These are phyloP conservation scores for Candida freyschussii DNA, from an alignment of 1,139 yeast species.

Conservation along the genomic window DNA sequence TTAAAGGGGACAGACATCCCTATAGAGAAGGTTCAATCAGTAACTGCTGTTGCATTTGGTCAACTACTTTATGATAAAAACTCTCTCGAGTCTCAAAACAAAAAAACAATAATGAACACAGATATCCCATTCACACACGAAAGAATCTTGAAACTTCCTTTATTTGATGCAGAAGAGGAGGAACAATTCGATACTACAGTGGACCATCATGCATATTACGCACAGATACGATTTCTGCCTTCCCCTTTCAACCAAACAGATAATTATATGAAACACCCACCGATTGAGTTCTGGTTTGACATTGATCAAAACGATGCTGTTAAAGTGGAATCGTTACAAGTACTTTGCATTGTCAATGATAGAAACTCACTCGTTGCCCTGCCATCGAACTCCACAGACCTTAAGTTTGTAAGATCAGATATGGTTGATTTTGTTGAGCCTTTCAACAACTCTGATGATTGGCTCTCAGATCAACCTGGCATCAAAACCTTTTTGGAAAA, in stretches of 20 bases:
- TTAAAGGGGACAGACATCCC: background rate
- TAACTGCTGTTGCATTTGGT: conserved; percentile 23
- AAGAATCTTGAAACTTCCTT: conserved; percentile 31
- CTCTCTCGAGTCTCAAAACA: conserved; percentile 1
- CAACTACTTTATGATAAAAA: conserved; percentile 16
- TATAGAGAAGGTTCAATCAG: conserved; percentile 5
- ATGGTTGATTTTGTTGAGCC: conserved; percentile 16
- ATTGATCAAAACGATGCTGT: conserved; percentile 39
- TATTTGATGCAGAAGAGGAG: conserved; percentile 21
- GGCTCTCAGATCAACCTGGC: conserved; percentile 46
- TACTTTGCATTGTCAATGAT: conserved; percentile 17
- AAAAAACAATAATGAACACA: conserved; percentile 36
- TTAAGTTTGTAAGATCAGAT: conserved; percentile 21
- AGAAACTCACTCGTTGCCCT: conserved; percentile 15
- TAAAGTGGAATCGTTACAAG: conserved; percentile 34
- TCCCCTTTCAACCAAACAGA: conserved; percentile 32
- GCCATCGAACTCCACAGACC: conserved; percentile 19
- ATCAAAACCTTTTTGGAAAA: conserved; percentile 37
- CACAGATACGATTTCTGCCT: conserved; percentile 48
- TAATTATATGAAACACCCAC: conserved; percentile 37
- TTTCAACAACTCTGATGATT: conserved; percentile 20
- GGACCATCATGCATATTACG: conserved; percentile 39
- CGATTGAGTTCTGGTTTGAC: conserved; percentile 52
- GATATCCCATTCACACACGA: conserved; percentile 40
- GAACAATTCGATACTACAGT: conserved; percentile 14